Percentiles rank a stretch among this genome's conserved stretches.
Evolutionary conservation across 345 rosid genomes (phyloP).

Genomic region (Garcia nutans): DNA sequence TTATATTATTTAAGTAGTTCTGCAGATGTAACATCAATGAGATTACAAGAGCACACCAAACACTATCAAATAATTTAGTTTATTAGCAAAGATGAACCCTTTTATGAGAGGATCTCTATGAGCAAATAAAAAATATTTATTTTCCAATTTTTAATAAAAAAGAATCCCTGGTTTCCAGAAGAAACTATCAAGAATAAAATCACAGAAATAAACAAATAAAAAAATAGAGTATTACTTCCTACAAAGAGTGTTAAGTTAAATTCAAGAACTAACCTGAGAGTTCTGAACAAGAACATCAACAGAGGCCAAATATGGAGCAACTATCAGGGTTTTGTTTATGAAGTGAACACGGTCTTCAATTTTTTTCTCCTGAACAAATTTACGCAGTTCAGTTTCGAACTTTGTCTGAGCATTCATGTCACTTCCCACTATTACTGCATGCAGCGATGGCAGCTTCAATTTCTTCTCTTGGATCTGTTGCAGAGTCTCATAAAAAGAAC

Average conservation of each 20-base stretch:
- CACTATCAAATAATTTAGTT: not conserved
- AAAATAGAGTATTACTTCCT: too few species aligned
- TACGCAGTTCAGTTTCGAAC: constrained; percentile 34
- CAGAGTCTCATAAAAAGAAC: constrained; percentile 30
- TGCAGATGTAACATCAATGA: not conserved
- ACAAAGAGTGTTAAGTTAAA: not conserved
- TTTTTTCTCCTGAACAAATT: constrained; percentile 24
- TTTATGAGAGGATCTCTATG: not conserved
- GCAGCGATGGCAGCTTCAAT: constrained; percentile 28
- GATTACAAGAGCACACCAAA: not conserved
- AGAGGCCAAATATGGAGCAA: constrained; percentile 38
- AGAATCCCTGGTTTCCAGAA: not conserved
- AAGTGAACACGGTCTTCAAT: constrained; percentile 35
- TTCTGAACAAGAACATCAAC: constrained; percentile 39
- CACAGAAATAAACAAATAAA: not conserved
- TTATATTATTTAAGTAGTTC: not conserved
- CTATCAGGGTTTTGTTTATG: constrained; percentile 32
- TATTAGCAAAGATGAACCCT: too few species aligned
- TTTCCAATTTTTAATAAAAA: not conserved
- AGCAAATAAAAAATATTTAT: not conserved
- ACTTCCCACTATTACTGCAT: constrained; percentile 36
- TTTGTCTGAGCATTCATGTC: constrained; percentile 35
- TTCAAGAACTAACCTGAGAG: constrained; percentile 26
- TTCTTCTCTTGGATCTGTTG: constrained; percentile 27
- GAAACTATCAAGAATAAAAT: not conserved